Conservation (phyloP, 148 eudicot genomes). For the Rhododendron williamsianum region DNA sequence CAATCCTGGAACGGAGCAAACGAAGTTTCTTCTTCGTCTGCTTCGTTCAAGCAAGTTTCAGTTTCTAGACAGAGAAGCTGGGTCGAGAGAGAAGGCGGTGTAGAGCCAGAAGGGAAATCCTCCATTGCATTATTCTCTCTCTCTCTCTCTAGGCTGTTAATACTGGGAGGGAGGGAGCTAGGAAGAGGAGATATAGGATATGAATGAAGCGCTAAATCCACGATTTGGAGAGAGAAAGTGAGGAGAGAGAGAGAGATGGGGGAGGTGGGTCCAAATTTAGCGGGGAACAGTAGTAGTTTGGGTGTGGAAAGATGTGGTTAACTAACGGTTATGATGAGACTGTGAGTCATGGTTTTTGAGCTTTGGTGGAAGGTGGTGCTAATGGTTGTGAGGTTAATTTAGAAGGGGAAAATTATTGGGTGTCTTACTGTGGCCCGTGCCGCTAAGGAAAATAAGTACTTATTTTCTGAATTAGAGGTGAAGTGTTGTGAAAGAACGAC, state of each 20-base stretch:
- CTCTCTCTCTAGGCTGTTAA: not conserved
- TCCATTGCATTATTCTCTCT: conserved; percentile 5
- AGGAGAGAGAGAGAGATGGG: not conserved
- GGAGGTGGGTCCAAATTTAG: not conserved
- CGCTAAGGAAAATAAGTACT: no score
- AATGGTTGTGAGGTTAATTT: not conserved
- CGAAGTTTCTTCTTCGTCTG: not conserved
- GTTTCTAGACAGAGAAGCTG: conserved; percentile 2
- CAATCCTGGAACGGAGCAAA: not conserved
- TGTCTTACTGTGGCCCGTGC: not conserved
- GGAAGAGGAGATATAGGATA: conserved; percentile 4
- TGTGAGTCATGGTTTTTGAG: not conserved
- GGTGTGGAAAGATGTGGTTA: not conserved
- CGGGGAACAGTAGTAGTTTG: not conserved
- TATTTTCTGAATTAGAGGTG: no score
- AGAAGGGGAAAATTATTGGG: not conserved
- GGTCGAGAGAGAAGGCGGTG: conserved; percentile 6
- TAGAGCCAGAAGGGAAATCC: not conserved
- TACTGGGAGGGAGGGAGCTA: not conserved
- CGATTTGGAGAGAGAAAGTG: conserved; percentile 9
- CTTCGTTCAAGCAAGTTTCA: not conserved
- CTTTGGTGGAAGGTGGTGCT: not conserved
- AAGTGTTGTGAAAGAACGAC: no score
- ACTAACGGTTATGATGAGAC: not conserved
- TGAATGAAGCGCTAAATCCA: not conserved